Percentiles rank a stretch among this genome's conserved stretches.
phyloP scores from a whole-genome alignment of 2,329 filamentous ascomycete species.

The Colletotrichum sp. region DNA sequence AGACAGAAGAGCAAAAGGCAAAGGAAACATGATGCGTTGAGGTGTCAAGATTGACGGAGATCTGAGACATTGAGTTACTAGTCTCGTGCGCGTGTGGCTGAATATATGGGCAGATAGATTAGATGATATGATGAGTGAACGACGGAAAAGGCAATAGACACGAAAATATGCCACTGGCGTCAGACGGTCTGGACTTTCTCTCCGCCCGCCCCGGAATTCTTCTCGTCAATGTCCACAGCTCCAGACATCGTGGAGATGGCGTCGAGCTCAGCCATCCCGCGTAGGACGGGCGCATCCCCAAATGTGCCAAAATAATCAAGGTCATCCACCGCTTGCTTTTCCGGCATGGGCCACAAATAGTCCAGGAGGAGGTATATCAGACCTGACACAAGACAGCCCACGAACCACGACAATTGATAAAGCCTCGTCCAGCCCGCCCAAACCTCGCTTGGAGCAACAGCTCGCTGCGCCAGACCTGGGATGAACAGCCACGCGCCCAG shows the following conservation, averaged over 20 bases:
- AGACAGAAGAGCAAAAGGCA: background rate
- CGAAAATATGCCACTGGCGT: background rate
- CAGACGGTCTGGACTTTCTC: background rate
- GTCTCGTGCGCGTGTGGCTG: background rate
- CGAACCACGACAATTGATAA: constrained; percentile 26
- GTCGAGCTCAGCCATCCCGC: background rate
- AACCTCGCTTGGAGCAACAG: constrained; percentile 10
- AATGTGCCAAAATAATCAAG: constrained; percentile 27
- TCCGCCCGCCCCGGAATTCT: background rate
- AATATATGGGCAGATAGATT: background rate
- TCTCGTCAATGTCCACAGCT: background rate
- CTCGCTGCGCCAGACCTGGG: constrained; percentile 23
- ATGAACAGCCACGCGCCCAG: constrained; percentile 21
- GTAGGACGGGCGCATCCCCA: background rate
- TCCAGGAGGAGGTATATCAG: constrained; percentile 24
- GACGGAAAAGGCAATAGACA: background rate
- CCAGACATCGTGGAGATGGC: background rate
- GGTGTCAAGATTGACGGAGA: background rate
- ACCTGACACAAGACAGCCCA: constrained; percentile 23
- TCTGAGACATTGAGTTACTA: background rate
- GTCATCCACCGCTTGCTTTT: constrained; percentile 22
- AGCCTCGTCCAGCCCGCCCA: constrained; percentile 27
- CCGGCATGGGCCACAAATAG: constrained; percentile 23
- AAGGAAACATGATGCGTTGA: background rate
- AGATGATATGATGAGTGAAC: background rate